phyloP scores from a whole-genome alignment of 495 filamentous ascomycete species.

The Diplogelasinospora grovesii region DNA sequence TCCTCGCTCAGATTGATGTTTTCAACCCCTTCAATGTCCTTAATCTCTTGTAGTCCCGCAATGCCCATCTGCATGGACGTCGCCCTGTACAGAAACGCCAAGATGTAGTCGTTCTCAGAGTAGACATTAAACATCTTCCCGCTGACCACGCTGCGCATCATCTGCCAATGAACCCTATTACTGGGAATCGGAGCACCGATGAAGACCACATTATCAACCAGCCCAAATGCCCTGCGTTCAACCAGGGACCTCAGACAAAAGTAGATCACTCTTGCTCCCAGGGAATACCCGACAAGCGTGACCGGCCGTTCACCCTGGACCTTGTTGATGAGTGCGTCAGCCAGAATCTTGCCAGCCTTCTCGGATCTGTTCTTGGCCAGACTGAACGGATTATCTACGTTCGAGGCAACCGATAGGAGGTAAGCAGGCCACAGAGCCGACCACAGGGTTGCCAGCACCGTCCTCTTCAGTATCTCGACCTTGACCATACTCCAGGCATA shows the following conservation, averaged over 20 bases:
- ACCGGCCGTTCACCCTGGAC: conserved; percentile 82
- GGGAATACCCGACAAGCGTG: conserved; percentile 75
- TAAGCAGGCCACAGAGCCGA: conserved; percentile 72
- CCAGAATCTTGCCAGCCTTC: conserved; percentile 76
- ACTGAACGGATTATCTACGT: conserved; percentile 80
- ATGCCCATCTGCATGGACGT: conserved; percentile 71
- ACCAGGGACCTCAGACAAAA: conserved; percentile 65
- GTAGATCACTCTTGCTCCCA: conserved; percentile 78
- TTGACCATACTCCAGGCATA: conserved; percentile 68
- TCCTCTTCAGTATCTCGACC: conserved; percentile 64
- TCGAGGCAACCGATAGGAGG: conserved; percentile 55
- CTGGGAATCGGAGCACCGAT: conserved; percentile 77
- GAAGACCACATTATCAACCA: conserved; percentile 73
- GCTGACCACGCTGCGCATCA: conserved; percentile 62
- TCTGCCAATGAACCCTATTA: conserved; percentile 55
- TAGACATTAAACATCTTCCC: conserved; percentile 73
- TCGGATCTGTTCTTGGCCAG: conserved; percentile 70
- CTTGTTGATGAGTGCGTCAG: conserved; percentile 76
- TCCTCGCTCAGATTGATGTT: conserved; percentile 69
- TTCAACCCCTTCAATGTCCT: conserved; percentile 59
- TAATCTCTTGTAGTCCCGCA: conserved; percentile 63
- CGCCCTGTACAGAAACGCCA: conserved; percentile 71
- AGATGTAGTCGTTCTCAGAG: conserved; percentile 68
- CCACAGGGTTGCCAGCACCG: conserved; percentile 64
- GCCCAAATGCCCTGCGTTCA: conserved; percentile 63